Conservation (phyloP, 2,329 filamentous ascomycete species). For the Penicillium sp. region DNA sequence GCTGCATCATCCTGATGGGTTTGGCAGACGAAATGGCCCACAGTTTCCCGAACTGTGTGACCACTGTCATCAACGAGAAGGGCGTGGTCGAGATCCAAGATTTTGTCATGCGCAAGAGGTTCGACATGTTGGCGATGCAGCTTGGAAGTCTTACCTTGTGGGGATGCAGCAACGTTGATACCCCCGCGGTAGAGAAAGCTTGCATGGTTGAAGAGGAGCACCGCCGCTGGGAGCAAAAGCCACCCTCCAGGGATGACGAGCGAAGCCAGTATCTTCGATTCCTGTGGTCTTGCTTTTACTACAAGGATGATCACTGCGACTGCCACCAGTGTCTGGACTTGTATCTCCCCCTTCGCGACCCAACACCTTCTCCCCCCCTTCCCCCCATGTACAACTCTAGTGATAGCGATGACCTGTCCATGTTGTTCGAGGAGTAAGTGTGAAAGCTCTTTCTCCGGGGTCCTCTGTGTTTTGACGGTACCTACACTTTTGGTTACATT, state of each 20-base stretch:
- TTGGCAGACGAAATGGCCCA: background rate
- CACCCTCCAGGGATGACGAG: background rate
- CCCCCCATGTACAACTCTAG: background rate
- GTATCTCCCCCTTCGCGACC: background rate
- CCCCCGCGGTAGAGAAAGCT: background rate
- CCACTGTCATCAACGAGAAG: background rate
- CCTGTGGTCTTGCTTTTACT: background rate
- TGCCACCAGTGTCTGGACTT: background rate
- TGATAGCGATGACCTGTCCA: too few relatives aligned
- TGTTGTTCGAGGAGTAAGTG: background rate
- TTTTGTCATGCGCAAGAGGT: accelerated
- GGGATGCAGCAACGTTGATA: background rate
- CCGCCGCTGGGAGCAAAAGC: background rate
- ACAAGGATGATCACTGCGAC: background rate
- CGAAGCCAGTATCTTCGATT: background rate
- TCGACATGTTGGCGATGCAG: background rate
- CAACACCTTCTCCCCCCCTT: background rate
- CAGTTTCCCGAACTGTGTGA: accelerated
- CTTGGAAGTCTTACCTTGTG: background rate
- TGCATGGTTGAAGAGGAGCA: background rate
- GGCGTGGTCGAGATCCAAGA: accelerated
- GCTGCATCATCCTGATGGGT: background rate
- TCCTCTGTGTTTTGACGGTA: background rate
- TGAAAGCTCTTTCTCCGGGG: background rate
- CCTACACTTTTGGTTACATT: too few relatives aligned